Evolutionary conservation across 2,329 filamentous ascomycete genomes (phyloP), one percentile per base, ranked within the genome.

Genomic region (Penicillium aurantiogriseum): DNA sequence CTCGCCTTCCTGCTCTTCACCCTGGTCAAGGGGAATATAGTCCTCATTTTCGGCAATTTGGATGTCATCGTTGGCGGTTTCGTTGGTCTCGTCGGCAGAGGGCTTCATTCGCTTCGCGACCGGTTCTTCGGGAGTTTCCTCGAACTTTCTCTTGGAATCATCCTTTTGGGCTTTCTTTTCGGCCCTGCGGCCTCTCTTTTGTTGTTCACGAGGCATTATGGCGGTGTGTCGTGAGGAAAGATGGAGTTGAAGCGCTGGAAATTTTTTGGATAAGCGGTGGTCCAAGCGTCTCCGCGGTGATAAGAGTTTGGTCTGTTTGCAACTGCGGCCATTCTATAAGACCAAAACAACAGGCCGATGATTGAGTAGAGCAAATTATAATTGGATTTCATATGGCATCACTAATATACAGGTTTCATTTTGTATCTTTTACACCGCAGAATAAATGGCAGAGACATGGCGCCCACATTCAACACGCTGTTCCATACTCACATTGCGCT

Each of bases 391-490:
- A 48, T 61, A 59, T 53, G 54, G 61, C 58, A 61, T 31, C 49
- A 39, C 40, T 59, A 63, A 51, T 54, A 56, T 66, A 66, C 61
- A 64, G 15, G 31, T 54, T 60, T 49, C 9, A 1, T 31, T 44
- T 21, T 45, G 11, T 9, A 40, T 27, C 40, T 23, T 50, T 73
- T 69, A 85, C 36, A 81, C 77, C 6, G 79, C 79, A 38, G 91
- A 95, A 76, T 94, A 97, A 4, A 96, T 88, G 17, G 87, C 91
- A 56, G 89, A 93, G 13, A 92, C 87, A 62, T 85, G 87, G 61
- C 89, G 84, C 19, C 93, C 93, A 71, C 92, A 97, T 73, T 94
- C 91, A 11, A 96, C 87, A 65, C 87, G 87, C 78, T 97, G 93
- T 78, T 96, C 92, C 64, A 96, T 78, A 54, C 82, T 88, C 17